A percentile compares a stretch with the other conserved stretches of the same genome.
These are phyloP conservation scores for Colletotrichum sp. DNA, from an alignment of 2,329 filamentous ascomycete species.

Conservation along the genomic window DNA sequence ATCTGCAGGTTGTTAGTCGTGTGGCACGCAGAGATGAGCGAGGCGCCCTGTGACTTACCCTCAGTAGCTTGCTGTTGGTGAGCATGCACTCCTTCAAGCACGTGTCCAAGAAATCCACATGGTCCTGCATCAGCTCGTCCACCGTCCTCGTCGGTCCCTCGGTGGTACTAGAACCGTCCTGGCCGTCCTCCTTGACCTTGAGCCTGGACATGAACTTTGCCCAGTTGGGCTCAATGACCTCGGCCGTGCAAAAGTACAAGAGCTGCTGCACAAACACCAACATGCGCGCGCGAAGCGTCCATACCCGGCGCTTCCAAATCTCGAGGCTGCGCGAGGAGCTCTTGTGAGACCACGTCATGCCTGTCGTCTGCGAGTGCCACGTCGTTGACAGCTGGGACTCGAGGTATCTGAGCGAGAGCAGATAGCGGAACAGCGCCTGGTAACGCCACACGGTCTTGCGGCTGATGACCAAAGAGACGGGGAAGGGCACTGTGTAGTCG, in stretches of 20 bases:
- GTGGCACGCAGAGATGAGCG: not conserved
- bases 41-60: constrained; percentile 59
- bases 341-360: constrained; percentile 81
- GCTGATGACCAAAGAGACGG: constrained; percentile 92
- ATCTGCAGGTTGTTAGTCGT: constrained; percentile 63
- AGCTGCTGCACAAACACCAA: constrained; percentile 96
- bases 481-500: constrained; percentile 94
- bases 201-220: constrained; percentile 89
- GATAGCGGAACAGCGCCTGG: constrained; percentile 92
- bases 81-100: constrained; percentile 99
- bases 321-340: constrained; percentile 77
- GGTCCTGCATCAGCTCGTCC: constrained; percentile 98
- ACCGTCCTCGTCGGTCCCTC: constrained; percentile 71
- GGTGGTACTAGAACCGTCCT: constrained; percentile 23
- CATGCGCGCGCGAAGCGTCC: constrained; percentile 92
- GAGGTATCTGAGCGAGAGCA: constrained; percentile 86
- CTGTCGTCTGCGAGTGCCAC: constrained; percentile 89
- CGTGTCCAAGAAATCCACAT: constrained; percentile 97
- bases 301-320: constrained; percentile 90
- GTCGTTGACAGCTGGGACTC: constrained; percentile 85
- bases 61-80: constrained; percentile 91
- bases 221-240: constrained; percentile 99
- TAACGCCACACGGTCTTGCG: constrained; percentile 97
- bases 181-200: constrained; percentile 59
- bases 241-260: constrained; percentile 94